Base-by-base conservation (phyloP, 768 basidiomycete genomes). In the Cystoderma amianthinum region DNA sequence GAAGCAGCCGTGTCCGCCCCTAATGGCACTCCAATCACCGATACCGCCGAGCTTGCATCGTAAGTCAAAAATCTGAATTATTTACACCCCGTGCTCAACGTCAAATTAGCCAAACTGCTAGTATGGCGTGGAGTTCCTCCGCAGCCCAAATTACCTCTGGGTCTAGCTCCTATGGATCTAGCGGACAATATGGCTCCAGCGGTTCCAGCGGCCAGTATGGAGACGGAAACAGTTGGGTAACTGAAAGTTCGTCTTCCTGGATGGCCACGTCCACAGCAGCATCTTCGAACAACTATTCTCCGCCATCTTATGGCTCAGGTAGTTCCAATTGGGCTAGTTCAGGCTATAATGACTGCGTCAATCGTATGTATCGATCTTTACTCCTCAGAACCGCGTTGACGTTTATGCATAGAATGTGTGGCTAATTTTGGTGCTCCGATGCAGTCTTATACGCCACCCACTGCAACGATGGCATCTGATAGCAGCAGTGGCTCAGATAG, bases 301-400 rank as follows among this genome's bases (percentile, higher is more conserved):
- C 68, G 4, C 64, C 75, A 18, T 59, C 67, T 9, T 82, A 83
- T 55, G 82, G 83, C 5, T 85, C 83, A 16, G 83, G 82, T 44
- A 67, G 59, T 47, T 63, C 64, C 33, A 74, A 64, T 63, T 81
- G 80, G 80, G 68, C 69, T 39, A 66, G 64, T 37, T 67, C 65
- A 15, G 68, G 68, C 32, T 86, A 85, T 63, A 64, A 82, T 49
- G 68, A 68, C 61, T 87, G 85, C 54, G 83, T 86, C 28, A 72
- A 79, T 50, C 76, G 83, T 86, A 51, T 57, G 80, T 70, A 13
- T 25, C 9, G 33, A 12, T 30, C 10, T 4, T 9, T 9, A 11
- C 7, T 32, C 19, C 7, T 17, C 6, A 15, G 9, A 15, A 15
- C 17, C 9, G 28, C 37, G 36, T 32, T 32, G 35, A 4, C 44